Evolutionary conservation across 495 filamentous ascomycete species (phyloP), one percentile per base, ranked within the genome.

Genomic region (Xylaria telfairii): DNA sequence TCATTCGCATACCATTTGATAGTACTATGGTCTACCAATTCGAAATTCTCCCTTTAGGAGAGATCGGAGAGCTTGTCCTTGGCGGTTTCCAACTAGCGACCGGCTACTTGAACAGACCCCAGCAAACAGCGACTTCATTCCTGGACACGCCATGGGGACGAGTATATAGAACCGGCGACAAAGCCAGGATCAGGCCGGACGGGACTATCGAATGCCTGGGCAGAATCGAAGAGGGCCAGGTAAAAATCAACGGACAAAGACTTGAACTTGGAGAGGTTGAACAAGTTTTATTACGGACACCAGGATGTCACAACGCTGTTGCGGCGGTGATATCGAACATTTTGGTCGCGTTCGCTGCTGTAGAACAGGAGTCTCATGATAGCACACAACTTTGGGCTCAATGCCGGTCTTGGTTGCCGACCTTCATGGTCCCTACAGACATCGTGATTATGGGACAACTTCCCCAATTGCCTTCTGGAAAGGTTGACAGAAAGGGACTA

Each of bases 111-210:
- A 96, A 96, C 73, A 86, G 92, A 9, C 89, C 89, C 0, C 92
- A 96, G 57, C 87, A 92, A n/a, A 97, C 92, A 0, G 82, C 85
- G 17, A 83, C 85, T 54, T 89, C 91, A 0, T 97, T 97, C 76
- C 77, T 84, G 24, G 72, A 87, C 2, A 84, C 89, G 56, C 84
- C 79, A 9, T 86, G 81, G 77, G 86, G 77, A 80, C 89, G 71
- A 73, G 84, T 95, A 26, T 97, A 97, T 80, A 86, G 92, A 28
- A 98, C 95, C 2, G 95, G 95, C 5, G 95, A 98, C 78, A 90
- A 90, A 71, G 95, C 92, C 0, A 84, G 89, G 19, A 86, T 95
- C 44, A 80, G 90, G 9, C 80, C 85, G 0, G 87, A 90, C 49
- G 93, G 94, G 1, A 85, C 85, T 0, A 83, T 97, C 1, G 92